These are phyloP conservation scores for Kuraishia piskuri DNA, from an alignment of 805 yeast species.

Conservation along the genomic window DNA sequence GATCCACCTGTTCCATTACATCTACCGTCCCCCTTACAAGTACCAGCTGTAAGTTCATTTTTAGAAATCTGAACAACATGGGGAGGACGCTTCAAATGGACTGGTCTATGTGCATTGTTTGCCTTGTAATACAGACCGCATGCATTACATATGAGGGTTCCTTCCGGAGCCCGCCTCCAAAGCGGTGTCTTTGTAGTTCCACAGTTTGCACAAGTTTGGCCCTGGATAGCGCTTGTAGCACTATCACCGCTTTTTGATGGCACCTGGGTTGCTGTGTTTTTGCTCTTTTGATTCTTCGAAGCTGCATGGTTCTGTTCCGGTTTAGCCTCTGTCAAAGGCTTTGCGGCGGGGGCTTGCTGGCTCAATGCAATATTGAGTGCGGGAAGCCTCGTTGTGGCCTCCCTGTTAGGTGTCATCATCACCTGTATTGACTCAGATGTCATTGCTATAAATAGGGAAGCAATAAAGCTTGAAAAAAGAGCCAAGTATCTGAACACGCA, in stretches of 20 bases:
- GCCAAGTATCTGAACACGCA: not conserved
- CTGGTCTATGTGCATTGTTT: conserved; percentile 58
- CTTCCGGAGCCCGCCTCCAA: conserved; percentile 52
- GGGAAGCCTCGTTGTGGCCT: not conserved
- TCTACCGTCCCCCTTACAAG: conserved; percentile 68
- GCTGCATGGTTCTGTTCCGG: not conserved
- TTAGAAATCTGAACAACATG: conserved; percentile 33
- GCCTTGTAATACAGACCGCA: conserved; percentile 50
- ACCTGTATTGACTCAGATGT: not conserved
- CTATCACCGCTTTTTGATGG: not conserved
- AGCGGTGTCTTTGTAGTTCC: conserved; percentile 48
- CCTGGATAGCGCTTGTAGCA: conserved; percentile 7
- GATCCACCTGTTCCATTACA: conserved; percentile 89
- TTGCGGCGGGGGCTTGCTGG: not conserved
- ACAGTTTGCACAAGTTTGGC: conserved; percentile 44
- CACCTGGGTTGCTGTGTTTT: not conserved
- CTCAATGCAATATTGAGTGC: not conserved
- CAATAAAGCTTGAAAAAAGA: too few species aligned
- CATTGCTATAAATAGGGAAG: not conserved
- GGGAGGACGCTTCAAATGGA: conserved; percentile 52
- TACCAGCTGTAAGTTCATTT: conserved; percentile 31
- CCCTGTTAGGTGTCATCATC: not conserved
- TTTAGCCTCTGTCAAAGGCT: not conserved
- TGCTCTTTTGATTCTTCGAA: not conserved
- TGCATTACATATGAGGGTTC: conserved; percentile 49